These are phyloP conservation scores for Gentiana macrophylla DNA, from an alignment of 257 asterid species.

Conservation along the genomic window DNA sequence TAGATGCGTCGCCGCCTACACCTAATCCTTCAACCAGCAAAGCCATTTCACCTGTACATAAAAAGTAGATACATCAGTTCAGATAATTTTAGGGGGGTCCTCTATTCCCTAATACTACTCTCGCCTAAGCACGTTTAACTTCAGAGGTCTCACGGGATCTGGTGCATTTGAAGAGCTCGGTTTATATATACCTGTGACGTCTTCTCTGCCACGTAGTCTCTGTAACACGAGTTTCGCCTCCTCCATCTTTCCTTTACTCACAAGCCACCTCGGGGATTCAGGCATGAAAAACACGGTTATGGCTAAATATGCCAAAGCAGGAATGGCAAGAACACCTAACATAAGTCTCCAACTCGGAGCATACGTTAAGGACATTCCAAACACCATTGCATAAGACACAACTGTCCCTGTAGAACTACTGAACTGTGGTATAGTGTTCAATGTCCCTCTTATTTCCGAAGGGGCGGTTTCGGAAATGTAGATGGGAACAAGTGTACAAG, in stretches of 20 bases:
- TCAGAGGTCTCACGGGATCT: no score
- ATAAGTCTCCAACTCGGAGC: conserved; percentile 89
- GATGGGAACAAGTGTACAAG: conserved; percentile 86
- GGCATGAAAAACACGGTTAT: conserved; percentile 63
- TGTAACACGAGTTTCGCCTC: conserved; percentile 77
- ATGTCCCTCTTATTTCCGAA: conserved; percentile 68
- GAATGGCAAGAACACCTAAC: conserved; percentile 87
- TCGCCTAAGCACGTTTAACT: no score
- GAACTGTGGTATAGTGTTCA: conserved; percentile 90
- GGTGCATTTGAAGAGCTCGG: background rate
- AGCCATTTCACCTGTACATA: conserved; percentile 85
- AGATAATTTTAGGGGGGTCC: no score
- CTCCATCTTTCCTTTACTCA: conserved; percentile 73
- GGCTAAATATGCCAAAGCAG: conserved; percentile 56
- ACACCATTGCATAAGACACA: conserved; percentile 85
- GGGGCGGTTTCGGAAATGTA: conserved; percentile 97
- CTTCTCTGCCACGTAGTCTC: conserved; percentile 74
- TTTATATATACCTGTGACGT: conserved; percentile 54
- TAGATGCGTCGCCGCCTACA: conserved; percentile 74
- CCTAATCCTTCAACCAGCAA: conserved; percentile 72
- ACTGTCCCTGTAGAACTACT: conserved; percentile 88
- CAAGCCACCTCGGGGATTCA: conserved; percentile 98
- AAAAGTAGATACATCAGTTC: no score
- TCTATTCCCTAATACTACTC: no score
- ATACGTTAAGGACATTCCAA: conserved; percentile 63